Evolutionary conservation across 1,284 basidiomycete species (phyloP).

Genomic region (Xanthoconium separans): DNA sequence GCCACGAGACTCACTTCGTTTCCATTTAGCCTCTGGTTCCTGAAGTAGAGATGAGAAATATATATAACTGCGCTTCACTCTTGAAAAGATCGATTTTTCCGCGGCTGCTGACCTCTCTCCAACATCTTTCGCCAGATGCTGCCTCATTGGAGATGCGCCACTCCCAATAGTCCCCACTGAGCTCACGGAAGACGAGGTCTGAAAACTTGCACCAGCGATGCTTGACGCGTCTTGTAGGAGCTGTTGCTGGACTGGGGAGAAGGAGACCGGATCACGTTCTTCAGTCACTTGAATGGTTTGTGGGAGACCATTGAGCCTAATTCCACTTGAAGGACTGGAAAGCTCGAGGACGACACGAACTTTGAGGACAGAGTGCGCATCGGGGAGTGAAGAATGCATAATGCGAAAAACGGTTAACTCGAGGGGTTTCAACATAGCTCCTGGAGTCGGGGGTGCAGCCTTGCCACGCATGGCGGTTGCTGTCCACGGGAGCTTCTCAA

Average conservation of each 20-base stretch:
- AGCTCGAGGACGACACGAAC: conserved; percentile 79
- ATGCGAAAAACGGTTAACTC: conserved; percentile 70
- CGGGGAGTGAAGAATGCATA: conserved; percentile 68
- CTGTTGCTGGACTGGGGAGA: conserved; percentile 47
- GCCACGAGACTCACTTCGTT: conserved; percentile 54
- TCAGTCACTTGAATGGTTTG: conserved; percentile 66
- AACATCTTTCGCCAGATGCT: conserved; percentile 32
- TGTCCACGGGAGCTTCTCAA: conserved; percentile 76
- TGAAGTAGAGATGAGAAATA: conserved; percentile 97
- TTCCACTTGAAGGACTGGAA: conserved; percentile 70
- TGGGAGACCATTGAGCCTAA: conserved; percentile 83
- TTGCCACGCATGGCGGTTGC: conserved; percentile 59
- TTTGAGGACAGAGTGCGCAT: conserved; percentile 76
- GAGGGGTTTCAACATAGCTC: conserved; percentile 36
- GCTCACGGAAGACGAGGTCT: conserved; percentile 54
- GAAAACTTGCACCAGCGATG: conserved; percentile 64
- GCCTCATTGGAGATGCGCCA: conserved; percentile 35
- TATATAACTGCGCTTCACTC: conserved; percentile 93
- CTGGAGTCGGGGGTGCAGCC: conserved; percentile 36
- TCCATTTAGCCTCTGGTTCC: conserved; percentile 99
- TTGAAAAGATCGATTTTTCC: conserved; percentile 77
- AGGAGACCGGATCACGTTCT: conserved; percentile 61
- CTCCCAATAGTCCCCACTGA: conserved; percentile 36
- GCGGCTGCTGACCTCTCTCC: conserved; percentile 61
- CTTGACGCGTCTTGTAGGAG: conserved; percentile 73